Conservation (phyloP, 225 moss, liverwort and hornwort species). For the Physcomitrium patens region DNA sequence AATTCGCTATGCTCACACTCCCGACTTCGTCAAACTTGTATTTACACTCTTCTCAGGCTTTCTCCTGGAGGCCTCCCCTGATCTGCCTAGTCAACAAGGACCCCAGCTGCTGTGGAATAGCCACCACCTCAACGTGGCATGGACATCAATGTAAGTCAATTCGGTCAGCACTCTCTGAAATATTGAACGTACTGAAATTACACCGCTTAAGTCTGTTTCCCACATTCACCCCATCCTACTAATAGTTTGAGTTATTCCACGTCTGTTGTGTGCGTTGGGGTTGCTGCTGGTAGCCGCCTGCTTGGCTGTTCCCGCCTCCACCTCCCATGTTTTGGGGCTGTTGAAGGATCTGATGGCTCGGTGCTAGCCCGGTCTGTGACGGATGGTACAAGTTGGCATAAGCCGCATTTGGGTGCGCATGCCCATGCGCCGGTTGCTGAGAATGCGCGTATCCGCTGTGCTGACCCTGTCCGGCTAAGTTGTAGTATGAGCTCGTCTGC, state of each 20-base stretch:
- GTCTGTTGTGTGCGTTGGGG: conserved; percentile 88
- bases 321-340: conserved; percentile 84
- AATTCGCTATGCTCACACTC: conserved; percentile 24
- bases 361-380: conserved; percentile 75
- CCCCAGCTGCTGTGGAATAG: conserved; percentile 36
- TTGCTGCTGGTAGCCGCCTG: conserved; percentile 79
- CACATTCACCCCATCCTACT: not conserved
- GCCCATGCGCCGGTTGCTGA: conserved; percentile 79
- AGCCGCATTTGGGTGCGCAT: conserved; percentile 66
- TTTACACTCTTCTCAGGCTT: conserved; percentile 71
- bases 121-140: conserved; percentile 33
- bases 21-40: conserved; percentile 44
- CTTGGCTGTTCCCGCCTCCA: conserved; percentile 63
- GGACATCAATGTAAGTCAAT: conserved; percentile 35
- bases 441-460: conserved; percentile 79
- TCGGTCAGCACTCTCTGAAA: conserved; percentile 32
- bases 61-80: conserved; percentile 51
- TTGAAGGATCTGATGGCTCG: conserved; percentile 87
- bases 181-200: conserved; percentile 12
- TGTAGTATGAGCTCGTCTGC: conserved; percentile 95
- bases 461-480: conserved; percentile 81
- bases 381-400: conserved; percentile 90
- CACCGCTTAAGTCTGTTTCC: not conserved
- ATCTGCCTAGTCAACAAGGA: conserved; percentile 64
- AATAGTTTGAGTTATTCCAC: conserved; percentile 83